Evolutionary conservation across 129 eudicot species (phyloP), one percentile per base, ranked within the genome.

Genomic region (Ambrosia trifida): DNA sequence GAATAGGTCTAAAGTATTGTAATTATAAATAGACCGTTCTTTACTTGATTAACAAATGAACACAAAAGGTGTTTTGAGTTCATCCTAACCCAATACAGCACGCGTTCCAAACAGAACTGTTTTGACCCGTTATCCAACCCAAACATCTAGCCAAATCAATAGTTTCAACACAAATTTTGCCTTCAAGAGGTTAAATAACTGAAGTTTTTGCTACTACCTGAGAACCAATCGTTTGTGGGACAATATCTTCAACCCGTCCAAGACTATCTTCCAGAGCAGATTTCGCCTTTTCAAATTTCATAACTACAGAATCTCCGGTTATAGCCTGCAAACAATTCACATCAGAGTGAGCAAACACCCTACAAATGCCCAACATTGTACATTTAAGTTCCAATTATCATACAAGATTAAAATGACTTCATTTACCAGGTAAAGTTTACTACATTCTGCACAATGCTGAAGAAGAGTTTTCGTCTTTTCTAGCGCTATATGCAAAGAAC

Each of bases 401-500:
- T 4, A 45, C 51, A 30, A 62, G 24, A 52, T 36, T 41, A 13
- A 58, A 58, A 54, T 11, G 47, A 32, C 45, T 70, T 19, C 47
- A 76, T 2, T 81, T 78, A 89, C 98, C 95, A 93, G 75, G 85
- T 93, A 93, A 56, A 93, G 88, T 85, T 93, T 93, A 81, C 98
- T 93, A 54, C 95, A 93, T 59, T 87, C 96, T 4, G 98, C 86
- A 62, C 98, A 93, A 68, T 93, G 98, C 73, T 89, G 96, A 76
- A 93, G 90, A 73, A 93, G 80, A 72, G 81, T 87, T 83, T 85
- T 89, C 11, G 96, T 84, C 85, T 93, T 93, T 84, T 93, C 98
- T 36, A 93, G 83, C 4, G 98, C 96, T 30, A 93, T 83, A 75
- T 93, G 98, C 71, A 93, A 75, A 57, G 98, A 84, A 73, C 98